phyloP scores from a whole-genome alignment of 495 filamentous ascomycete species.

The Elasticomyces elasticus region DNA sequence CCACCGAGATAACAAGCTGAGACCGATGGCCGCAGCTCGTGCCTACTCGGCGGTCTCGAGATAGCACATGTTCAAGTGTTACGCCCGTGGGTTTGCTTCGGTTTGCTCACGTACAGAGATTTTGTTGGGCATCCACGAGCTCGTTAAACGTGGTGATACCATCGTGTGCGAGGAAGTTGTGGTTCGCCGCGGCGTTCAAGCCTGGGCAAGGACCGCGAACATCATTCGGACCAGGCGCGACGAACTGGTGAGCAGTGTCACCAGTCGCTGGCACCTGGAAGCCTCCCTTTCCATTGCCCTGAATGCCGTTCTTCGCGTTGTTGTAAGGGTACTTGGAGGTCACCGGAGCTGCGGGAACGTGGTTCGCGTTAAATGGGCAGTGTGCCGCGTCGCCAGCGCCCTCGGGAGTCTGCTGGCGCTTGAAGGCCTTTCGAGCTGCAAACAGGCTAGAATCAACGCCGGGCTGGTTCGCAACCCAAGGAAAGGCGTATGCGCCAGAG shows the following conservation, averaged over 20 bases:
- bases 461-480: constrained; percentile 28
- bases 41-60: too few species aligned
- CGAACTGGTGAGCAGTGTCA: constrained; percentile 26
- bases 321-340: constrained; percentile 31
- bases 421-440: constrained; percentile 15
- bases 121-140: constrained; percentile 36
- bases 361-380: constrained; percentile 34
- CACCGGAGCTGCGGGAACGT: constrained; percentile 27
- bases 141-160: constrained; percentile 37
- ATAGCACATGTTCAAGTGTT: too few species aligned
- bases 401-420: constrained; percentile 11
- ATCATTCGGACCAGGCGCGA: constrained; percentile 23
- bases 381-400: constrained; percentile 15
- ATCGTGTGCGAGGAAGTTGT: constrained; percentile 35
- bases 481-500: constrained; percentile 24
- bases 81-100: too few species aligned
- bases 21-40: too few species aligned
- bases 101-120: too few species aligned
- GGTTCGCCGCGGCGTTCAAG: constrained; percentile 31
- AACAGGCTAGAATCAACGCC: constrained; percentile 29
- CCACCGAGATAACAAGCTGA: too few species aligned
- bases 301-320: constrained; percentile 30
- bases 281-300: constrained; percentile 30
- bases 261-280: constrained; percentile 30
- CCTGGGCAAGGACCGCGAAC: constrained; percentile 30